Percentiles rank a stretch among this genome's conserved stretches.
These are phyloP conservation scores for Antarctomyces pellizariae DNA, from an alignment of 495 filamentous ascomycete genomes.

Conservation along the genomic window DNA sequence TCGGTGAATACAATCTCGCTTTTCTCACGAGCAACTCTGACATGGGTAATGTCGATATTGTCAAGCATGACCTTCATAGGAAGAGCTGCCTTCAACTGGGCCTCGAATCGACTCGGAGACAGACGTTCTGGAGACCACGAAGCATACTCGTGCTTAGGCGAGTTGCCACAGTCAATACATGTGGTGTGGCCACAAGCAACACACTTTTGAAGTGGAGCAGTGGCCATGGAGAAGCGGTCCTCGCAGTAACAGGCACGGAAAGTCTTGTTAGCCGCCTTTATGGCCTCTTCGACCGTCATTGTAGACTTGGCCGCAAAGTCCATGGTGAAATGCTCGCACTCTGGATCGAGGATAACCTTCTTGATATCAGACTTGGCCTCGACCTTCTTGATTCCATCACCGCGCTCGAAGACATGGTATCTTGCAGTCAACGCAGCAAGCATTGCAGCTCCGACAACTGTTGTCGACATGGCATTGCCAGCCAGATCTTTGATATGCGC, in stretches of 20 bases:
- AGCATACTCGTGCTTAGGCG: constrained; percentile 28
- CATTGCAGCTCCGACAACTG: constrained; percentile 43
- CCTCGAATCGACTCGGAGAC: constrained; percentile 24
- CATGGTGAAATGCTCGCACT: constrained; percentile 7
- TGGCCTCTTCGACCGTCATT: not conserved
- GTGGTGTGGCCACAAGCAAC: constrained; percentile 28
- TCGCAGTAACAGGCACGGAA: constrained; percentile 34
- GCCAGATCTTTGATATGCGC: constrained; percentile 46
- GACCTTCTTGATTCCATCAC: constrained; percentile 4
- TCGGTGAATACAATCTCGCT: too few relatives aligned
- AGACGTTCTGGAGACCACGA: constrained; percentile 9
- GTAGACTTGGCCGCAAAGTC: constrained; percentile 11
- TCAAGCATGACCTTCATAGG: constrained; percentile 22
- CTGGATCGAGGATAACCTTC: constrained; percentile 5
- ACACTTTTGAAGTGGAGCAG: constrained; percentile 22
- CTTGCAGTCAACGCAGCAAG: constrained; percentile 26
- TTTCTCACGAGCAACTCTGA: constrained; percentile 3
- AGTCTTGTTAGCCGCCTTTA: constrained; percentile 14
- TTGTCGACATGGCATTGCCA: constrained; percentile 68
- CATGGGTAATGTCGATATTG: constrained; percentile 13
- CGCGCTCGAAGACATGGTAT: constrained; percentile 15
- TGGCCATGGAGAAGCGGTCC: constrained; percentile 18
- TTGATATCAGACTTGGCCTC: constrained; percentile 8
- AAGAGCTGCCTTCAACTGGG: constrained; percentile 18
- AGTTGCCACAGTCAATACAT: constrained; percentile 29